A percentile compares a stretch with the other conserved stretches of the same genome.
phyloP scores from a whole-genome alignment of 192 early-diverging fungal genomes.

The Entomortierella parvispora region DNA sequence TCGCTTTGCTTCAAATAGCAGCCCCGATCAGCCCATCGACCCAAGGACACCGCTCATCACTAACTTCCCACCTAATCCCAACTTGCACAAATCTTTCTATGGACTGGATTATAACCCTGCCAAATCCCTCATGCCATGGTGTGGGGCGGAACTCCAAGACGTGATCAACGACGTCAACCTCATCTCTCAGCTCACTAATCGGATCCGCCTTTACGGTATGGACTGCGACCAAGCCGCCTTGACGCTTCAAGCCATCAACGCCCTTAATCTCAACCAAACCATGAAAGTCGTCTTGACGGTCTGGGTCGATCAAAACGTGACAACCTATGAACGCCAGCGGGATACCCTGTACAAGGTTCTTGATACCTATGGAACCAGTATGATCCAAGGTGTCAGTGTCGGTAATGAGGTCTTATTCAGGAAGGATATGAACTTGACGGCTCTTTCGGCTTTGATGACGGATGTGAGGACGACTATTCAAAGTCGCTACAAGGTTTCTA shows the following conservation, averaged over 20 bases:
- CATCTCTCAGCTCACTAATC: conserved; percentile 54
- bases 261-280: conserved; percentile 39
- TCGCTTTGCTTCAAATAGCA: background rate
- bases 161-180: conserved; percentile 54
- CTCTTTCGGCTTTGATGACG: conserved; percentile 16
- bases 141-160: conserved; percentile 42
- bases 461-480: conserved; percentile 31
- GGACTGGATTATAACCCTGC: conserved; percentile 56
- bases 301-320: conserved; percentile 53
- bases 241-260: conserved; percentile 47
- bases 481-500: conserved; percentile 7
- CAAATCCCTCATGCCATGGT: conserved; percentile 48
- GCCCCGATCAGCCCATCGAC: conserved; percentile 14
- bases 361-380: conserved; percentile 45
- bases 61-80: conserved; percentile 41
- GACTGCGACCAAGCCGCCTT: conserved; percentile 54
- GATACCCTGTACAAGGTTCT: conserved; percentile 45
- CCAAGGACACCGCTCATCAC: conserved; percentile 19
- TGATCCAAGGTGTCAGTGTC: conserved; percentile 56
- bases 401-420: conserved; percentile 60
- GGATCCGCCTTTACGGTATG: conserved; percentile 57
- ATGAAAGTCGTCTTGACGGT: conserved; percentile 56
- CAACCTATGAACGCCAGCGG: conserved; percentile 52
- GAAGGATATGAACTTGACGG: conserved; percentile 22
- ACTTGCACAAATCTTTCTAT: conserved; percentile 50